phyloP scores from a whole-genome alignment of 192 early-diverging fungal species.

The Umbelopsis vinacea region DNA sequence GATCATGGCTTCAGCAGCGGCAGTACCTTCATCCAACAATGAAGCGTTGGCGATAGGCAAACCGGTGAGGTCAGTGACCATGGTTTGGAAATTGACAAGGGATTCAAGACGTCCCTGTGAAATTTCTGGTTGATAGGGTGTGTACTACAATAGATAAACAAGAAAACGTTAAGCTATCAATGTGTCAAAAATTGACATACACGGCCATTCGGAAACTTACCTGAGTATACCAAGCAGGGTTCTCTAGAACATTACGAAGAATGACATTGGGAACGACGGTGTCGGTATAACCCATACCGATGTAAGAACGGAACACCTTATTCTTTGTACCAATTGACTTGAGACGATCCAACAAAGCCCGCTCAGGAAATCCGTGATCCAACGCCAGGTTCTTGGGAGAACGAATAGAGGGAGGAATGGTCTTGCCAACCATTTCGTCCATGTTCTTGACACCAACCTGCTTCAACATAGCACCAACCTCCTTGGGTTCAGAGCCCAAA shows the following conservation, averaged over 20 bases:
- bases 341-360: slow-evolving; percentile 83
- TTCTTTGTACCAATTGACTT: slow-evolving; percentile 89
- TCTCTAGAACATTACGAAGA: slow-evolving; percentile 96
- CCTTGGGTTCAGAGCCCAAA: slow-evolving; percentile 77
- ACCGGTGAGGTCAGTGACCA: slow-evolving; percentile 95
- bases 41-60: slow-evolving; percentile 96
- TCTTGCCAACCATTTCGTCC: slow-evolving; percentile 81
- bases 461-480: slow-evolving; percentile 85
- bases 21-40: slow-evolving; percentile 98
- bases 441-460: slow-evolving; percentile 77
- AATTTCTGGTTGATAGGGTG: slow-evolving; percentile 99
- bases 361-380: slow-evolving; percentile 79
- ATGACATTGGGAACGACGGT: slow-evolving; percentile 94
- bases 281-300: slow-evolving; percentile 95
- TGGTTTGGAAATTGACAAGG: slow-evolving; percentile 97
- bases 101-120: slow-evolving; percentile 98
- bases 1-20: slow-evolving; percentile 97
- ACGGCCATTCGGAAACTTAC: slow-evolving; percentile 37
- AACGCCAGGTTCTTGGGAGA: slow-evolving; percentile 74
- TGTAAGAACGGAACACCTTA: slow-evolving; percentile 89
- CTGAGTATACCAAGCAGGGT: slow-evolving; percentile 99
- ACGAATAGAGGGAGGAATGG: slow-evolving; percentile 83
- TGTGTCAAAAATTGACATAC: slow-evolving; percentile 58
- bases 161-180: slow-evolving; percentile 50
- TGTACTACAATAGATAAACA: slow-evolving; percentile 69